phyloP scores from a whole-genome alignment of 495 filamentous ascomycete species.

The Tuber indicum region DNA sequence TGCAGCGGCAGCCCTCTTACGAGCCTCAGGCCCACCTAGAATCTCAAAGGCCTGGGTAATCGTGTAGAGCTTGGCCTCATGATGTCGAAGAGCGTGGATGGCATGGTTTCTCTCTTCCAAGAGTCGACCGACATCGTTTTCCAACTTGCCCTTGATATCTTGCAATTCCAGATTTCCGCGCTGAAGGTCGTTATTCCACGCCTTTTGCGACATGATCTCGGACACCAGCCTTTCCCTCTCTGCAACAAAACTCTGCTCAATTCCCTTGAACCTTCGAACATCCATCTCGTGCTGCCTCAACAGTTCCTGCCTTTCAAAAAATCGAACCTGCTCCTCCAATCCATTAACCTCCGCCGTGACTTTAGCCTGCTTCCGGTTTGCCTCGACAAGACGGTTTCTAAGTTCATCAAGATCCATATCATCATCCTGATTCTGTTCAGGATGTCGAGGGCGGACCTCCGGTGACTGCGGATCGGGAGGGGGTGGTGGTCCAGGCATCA shows the following conservation, averaged over 20 bases:
- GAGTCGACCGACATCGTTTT: constrained; percentile 22
- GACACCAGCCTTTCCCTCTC: constrained; percentile 23
- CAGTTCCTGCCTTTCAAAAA: constrained; percentile 23
- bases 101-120: constrained; percentile 25
- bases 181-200: constrained; percentile 31
- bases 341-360: constrained; percentile 22
- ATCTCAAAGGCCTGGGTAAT: constrained; percentile 2
- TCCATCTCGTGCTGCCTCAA: constrained; percentile 35
- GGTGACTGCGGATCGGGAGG: constrained; percentile 25
- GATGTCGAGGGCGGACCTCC: constrained; percentile 19
- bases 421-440: constrained; percentile 32
- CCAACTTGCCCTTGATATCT: constrained; percentile 23
- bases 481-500: constrained; percentile 7
- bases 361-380: constrained; percentile 23
- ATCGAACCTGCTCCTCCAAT: constrained; percentile 27
- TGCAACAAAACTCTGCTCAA: constrained; percentile 16
- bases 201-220: constrained; percentile 22
- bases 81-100: constrained; percentile 10
- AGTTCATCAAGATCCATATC: constrained; percentile 29
- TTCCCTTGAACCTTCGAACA: constrained; percentile 28
- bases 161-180: constrained; percentile 39
- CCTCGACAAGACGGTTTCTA: constrained; percentile 28
- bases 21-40: not conserved
- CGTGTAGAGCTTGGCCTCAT: constrained; percentile 13
- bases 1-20: constrained; percentile 14